Conservation (phyloP, 108 stramenopile genomes). For the Skeletonema marinoi region DNA sequence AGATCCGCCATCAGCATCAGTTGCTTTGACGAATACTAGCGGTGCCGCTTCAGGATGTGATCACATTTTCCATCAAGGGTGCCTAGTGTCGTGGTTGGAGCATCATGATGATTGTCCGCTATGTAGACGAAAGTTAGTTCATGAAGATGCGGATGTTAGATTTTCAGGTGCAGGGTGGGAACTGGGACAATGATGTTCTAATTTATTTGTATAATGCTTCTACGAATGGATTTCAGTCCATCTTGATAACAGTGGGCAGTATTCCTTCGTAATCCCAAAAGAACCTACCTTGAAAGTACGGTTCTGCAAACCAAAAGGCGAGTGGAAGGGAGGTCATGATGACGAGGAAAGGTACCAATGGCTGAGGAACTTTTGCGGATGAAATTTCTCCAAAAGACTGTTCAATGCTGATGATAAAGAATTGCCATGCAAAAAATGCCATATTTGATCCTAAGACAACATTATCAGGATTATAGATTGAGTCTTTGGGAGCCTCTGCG, state of each 20-base stretch:
- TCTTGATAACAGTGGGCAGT: background rate
- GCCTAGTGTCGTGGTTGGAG: constrained; percentile 39
- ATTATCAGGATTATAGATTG: background rate
- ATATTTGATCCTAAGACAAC: constrained; percentile 26
- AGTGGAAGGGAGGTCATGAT: constrained; percentile 43
- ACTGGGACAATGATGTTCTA: background rate
- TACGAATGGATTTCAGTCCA: background rate
- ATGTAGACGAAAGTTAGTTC: constrained; percentile 47
- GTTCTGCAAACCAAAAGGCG: constrained; percentile 44
- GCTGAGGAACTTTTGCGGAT: constrained; percentile 13
- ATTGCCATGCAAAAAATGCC: constrained; percentile 59
- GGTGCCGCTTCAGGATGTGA: constrained; percentile 23
- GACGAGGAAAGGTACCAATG: constrained; percentile 28
- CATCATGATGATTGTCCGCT: constrained; percentile 48
- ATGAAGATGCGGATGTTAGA: constrained; percentile 37
- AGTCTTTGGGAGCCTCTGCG: background rate
- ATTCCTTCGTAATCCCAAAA: constrained; percentile 6
- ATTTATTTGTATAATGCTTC: background rate
- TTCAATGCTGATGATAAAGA: constrained; percentile 39
- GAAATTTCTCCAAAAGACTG: constrained; percentile 10
- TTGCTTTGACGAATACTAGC: background rate
- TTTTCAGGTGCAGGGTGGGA: constrained; percentile 21
- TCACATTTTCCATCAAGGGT: constrained; percentile 51
- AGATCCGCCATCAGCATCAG: constrained; percentile 1
- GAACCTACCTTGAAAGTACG: background rate